Evolutionary conservation across 148 eudicot species (phyloP).

Genomic region (Spergularia bocconei): DNA sequence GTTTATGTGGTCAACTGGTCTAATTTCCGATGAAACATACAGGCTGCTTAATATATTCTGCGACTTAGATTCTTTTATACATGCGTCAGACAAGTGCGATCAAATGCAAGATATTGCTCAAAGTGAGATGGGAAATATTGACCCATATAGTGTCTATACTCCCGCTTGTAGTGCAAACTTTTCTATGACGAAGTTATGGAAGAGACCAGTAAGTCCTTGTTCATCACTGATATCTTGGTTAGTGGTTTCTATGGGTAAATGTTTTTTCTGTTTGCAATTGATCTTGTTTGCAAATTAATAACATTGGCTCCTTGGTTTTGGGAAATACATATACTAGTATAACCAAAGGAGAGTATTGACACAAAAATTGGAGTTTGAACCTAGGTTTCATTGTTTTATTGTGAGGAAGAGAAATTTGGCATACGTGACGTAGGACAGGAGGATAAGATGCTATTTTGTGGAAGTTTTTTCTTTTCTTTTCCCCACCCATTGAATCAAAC

Average conservation of each 20-base stretch:
- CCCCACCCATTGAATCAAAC: too few species aligned
- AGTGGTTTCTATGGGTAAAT: not conserved
- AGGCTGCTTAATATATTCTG: conserved; percentile 65
- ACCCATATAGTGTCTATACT: conserved; percentile 88
- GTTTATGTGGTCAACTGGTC: conserved; percentile 92
- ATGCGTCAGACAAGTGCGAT: conserved; percentile 52
- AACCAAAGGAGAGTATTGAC: too few species aligned
- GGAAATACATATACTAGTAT: too few species aligned
- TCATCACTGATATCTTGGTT: not conserved
- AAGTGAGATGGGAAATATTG: conserved; percentile 76
- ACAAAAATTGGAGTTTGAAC: too few species aligned
- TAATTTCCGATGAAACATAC: conserved; percentile 89
- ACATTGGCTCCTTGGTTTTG: not conserved
- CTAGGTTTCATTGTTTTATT: too few species aligned
- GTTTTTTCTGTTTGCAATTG: not conserved
- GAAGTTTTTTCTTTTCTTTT: too few species aligned
- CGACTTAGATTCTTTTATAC: conserved; percentile 60
- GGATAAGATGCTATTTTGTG: too few species aligned
- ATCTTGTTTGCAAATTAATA: not conserved
- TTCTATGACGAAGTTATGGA: conserved; percentile 39
- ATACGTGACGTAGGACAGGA: too few species aligned
- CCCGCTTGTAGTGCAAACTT: conserved; percentile 80
- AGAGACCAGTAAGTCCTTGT: conserved; percentile 37
- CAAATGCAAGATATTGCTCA: conserved; percentile 48
- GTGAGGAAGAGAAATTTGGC: too few species aligned